Conservation (phyloP, 345 rosid genomes). For the Cardamine resedifolia region DNA sequence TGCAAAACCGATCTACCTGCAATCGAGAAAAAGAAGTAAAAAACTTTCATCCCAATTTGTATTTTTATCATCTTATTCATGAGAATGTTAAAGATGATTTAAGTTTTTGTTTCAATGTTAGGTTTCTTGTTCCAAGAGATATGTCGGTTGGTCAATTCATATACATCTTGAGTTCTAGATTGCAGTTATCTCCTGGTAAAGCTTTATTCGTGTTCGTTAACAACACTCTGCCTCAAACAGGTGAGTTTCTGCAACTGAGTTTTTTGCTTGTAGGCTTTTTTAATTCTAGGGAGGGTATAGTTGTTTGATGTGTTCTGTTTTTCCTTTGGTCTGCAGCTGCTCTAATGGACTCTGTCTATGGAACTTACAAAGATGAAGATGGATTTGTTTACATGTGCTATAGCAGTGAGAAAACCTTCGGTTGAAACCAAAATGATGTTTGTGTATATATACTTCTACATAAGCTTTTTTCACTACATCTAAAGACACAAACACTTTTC, state of each 20-base stretch:
- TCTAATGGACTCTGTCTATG: slow-evolving; percentile 63
- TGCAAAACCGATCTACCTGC: slow-evolving; percentile 57
- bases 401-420: slow-evolving; percentile 38
- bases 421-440: slow-evolving; percentile 18
- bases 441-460: background rate
- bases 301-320: slow-evolving; percentile 2
- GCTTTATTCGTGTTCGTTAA: slow-evolving; percentile 81
- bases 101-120: slow-evolving; percentile 23
- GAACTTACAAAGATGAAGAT: slow-evolving; percentile 78
- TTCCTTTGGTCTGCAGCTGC: slow-evolving; percentile 47
- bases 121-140: slow-evolving; percentile 85
- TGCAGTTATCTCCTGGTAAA: slow-evolving; percentile 62
- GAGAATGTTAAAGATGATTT: background rate
- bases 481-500: slow-evolving; percentile 16
- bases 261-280: background rate
- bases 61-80: background rate
- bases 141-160: slow-evolving; percentile 91
- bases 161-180: slow-evolving; percentile 66
- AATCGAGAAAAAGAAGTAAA: slow-evolving; percentile 80
- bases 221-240: slow-evolving; percentile 80
- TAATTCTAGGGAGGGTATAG: background rate
- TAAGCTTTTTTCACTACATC: slow-evolving; percentile 18
- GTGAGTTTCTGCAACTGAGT: slow-evolving; percentile 33
- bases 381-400: slow-evolving; percentile 69
- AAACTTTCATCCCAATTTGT: background rate